A percentile compares a stretch with the other conserved stretches of the same genome.
phyloP scores from a whole-genome alignment of 2,329 filamentous ascomycete genomes.

The Fusarium paranaense region DNA sequence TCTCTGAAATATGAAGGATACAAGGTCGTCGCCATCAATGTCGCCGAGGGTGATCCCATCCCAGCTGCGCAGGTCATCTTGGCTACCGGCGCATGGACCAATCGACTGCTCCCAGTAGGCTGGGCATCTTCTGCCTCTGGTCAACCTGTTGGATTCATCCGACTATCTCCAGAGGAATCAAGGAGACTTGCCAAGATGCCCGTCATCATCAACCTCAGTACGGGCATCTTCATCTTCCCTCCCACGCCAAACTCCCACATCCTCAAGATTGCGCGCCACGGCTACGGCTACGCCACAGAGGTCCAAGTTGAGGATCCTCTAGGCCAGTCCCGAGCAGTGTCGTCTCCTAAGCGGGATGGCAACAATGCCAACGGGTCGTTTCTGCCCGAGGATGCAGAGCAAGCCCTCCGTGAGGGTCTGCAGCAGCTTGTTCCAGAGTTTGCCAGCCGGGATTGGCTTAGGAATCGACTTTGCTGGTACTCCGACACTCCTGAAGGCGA shows the following conservation, averaged over 20 bases:
- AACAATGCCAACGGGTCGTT: slow-evolving; percentile 56
- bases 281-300: slow-evolving; percentile 63
- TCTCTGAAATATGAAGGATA: slow-evolving; percentile 32
- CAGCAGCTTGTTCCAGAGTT: slow-evolving; percentile 66
- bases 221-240: slow-evolving; percentile 67
- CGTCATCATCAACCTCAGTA: slow-evolving; percentile 67
- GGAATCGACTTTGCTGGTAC: slow-evolving; percentile 71
- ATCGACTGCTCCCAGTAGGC: slow-evolving; percentile 64
- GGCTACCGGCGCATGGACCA: slow-evolving; percentile 77
- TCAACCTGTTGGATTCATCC: slow-evolving; percentile 74
- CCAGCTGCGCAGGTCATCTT: slow-evolving; percentile 71
- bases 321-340: slow-evolving; percentile 40
- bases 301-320: slow-evolving; percentile 31
- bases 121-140: slow-evolving; percentile 73
- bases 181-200: slow-evolving; percentile 64
- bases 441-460: slow-evolving; percentile 61
- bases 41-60: slow-evolving; percentile 54
- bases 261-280: slow-evolving; percentile 72
- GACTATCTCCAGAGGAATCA: slow-evolving; percentile 69
- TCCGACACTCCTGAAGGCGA: slow-evolving; percentile 73
- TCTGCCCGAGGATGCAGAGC: slow-evolving; percentile 63
- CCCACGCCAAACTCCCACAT: slow-evolving; percentile 59
- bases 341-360: slow-evolving; percentile 48
- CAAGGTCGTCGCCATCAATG: slow-evolving; percentile 43
- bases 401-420: slow-evolving; percentile 63